phyloP scores from a whole-genome alignment of 2,329 filamentous ascomycete genomes.

The Claviceps sp. region DNA sequence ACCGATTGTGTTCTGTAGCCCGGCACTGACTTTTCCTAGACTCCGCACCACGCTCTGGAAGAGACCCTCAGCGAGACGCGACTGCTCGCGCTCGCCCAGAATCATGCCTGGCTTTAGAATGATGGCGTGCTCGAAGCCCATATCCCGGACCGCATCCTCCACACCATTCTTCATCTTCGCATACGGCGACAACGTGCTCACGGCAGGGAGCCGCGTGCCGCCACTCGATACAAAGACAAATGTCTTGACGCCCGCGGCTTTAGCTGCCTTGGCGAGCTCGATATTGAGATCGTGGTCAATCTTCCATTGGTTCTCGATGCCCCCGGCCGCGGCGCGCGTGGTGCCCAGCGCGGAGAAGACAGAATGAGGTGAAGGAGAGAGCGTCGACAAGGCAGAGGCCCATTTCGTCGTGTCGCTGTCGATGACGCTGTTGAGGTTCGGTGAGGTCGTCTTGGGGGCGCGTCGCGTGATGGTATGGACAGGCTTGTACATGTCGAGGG shows the following conservation, averaged over 20 bases:
- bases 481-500: constrained; percentile 35
- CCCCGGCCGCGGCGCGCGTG: constrained; percentile 61
- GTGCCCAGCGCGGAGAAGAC: constrained; percentile 74
- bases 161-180: constrained; percentile 75
- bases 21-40: constrained; percentile 39
- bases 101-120: constrained; percentile 65
- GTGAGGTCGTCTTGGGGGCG: constrained; percentile 37
- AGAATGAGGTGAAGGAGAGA: constrained; percentile 43
- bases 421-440: constrained; percentile 49
- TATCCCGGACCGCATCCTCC: constrained; percentile 58
- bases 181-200: constrained; percentile 31
- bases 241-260: constrained; percentile 54
- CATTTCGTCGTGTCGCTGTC: constrained; percentile 58
- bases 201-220: constrained; percentile 29
- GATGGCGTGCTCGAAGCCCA: constrained; percentile 67
- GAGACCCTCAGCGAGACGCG: constrained; percentile 43
- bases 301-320: constrained; percentile 67
- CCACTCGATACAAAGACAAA: constrained; percentile 63
- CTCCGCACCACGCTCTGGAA: constrained; percentile 40
- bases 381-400: constrained; percentile 42
- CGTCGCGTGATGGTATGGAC: constrained; percentile 56
- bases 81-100: constrained; percentile 53
- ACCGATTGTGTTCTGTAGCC: constrained; percentile 51
- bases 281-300: constrained; percentile 83
- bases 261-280: constrained; percentile 62